Evolutionary conservation across 164 flowering plant genomes (phyloP).

Genomic region (Magnolia sinica): DNA sequence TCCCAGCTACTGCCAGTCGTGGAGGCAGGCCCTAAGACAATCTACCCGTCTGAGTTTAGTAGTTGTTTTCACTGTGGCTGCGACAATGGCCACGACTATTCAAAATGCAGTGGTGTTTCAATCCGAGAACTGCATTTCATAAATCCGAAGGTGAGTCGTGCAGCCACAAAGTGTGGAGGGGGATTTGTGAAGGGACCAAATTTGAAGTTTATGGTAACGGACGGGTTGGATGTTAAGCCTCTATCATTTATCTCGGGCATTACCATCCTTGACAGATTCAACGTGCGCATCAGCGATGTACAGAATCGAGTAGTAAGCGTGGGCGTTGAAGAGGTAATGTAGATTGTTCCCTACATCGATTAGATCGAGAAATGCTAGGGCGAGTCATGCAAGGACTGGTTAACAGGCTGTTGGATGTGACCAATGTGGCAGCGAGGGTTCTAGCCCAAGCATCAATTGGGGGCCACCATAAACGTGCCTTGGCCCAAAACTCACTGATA

Average conservation of each 20-base stretch:
- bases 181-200: not conserved
- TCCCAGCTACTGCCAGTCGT: not conserved
- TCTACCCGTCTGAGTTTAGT: too few relatives aligned
- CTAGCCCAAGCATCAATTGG: too few relatives aligned
- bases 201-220: not conserved
- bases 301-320: not conserved
- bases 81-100: not conserved
- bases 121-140: not conserved
- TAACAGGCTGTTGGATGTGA: too few relatives aligned
- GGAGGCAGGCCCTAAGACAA: not conserved
- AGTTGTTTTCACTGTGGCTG: not conserved
- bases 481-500: too few relatives aligned
- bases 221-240: not conserved
- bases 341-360: too few relatives aligned
- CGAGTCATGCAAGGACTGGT: too few relatives aligned
- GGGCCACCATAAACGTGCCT: too few relatives aligned
- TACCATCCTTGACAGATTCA: not conserved
- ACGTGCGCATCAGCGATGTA: not conserved
- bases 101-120: too few relatives aligned
- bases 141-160: not conserved
- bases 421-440: too few relatives aligned
- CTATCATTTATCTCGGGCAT: not conserved
- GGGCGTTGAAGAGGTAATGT: not conserved
- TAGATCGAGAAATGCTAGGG: too few relatives aligned
- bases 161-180: not conserved